A percentile compares a stretch with the other conserved stretches of the same genome.
Evolutionary conservation across 2,329 filamentous ascomycete genomes (phyloP).

Genomic region (Fonsecaea multimorphosa): DNA sequence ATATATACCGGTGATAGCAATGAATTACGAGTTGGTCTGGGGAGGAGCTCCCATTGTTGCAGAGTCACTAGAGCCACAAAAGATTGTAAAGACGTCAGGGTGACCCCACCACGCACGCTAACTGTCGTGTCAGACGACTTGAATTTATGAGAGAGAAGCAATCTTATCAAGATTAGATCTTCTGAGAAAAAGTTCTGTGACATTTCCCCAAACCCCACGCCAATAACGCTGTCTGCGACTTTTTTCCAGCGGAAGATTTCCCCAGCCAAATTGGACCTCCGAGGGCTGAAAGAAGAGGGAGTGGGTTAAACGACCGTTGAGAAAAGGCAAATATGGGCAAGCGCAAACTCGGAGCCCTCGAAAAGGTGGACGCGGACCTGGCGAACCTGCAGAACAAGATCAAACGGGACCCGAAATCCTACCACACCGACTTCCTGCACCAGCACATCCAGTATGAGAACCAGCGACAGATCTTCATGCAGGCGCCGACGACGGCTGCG

Average conservation of each 20-base stretch:
- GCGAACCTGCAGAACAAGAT: conserved; percentile 92
- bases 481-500: conserved; percentile 73
- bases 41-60: too few species aligned
- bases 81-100: background rate
- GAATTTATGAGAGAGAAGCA: background rate
- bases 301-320: too few species aligned
- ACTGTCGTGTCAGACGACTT: background rate
- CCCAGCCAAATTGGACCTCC: background rate
- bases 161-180: conserved; percentile 19
- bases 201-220: conserved; percentile 10
- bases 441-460: conserved; percentile 93
- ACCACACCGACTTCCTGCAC: conserved; percentile 84
- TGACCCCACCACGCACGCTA: too few species aligned
- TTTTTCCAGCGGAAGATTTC: background rate
- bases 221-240: background rate
- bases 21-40: too few species aligned
- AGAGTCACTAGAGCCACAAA: background rate
- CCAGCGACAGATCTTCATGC: conserved; percentile 87
- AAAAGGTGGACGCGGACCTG: conserved; percentile 93
- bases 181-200: background rate
- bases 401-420: conserved; percentile 83
- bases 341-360: conserved; percentile 86
- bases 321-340: conserved; percentile 69
- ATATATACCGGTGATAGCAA: too few species aligned
- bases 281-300: background rate